Conservation (phyloP, 768 basidiomycete genomes). For the Neoboletus brunneissimus region DNA sequence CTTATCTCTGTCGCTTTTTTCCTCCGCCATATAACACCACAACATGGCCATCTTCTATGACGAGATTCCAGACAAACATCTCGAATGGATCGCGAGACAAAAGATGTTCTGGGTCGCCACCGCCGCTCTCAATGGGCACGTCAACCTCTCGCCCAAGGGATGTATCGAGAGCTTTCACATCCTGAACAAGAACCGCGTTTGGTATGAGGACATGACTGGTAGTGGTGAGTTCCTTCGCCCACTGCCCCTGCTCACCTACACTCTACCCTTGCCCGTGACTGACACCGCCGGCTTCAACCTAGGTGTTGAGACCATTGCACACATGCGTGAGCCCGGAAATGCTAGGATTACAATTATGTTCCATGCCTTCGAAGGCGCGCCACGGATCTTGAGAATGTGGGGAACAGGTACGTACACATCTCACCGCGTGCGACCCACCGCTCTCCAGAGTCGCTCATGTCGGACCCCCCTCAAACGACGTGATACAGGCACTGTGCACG, state of each 20-base stretch:
- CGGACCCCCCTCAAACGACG: not conserved
- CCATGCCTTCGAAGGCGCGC: constrained; percentile 57
- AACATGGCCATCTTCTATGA: constrained; percentile 58
- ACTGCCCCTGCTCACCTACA: not conserved
- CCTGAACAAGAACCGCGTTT: constrained; percentile 49
- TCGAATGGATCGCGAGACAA: constrained; percentile 59
- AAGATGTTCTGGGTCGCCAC: constrained; percentile 73
- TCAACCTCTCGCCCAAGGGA: constrained; percentile 71
- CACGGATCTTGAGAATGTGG: constrained; percentile 57
- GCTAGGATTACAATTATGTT: constrained; percentile 61
- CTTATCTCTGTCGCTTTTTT: not conserved
- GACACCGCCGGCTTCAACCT: not conserved
- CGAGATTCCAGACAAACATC: constrained; percentile 50
- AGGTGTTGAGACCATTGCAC: constrained; percentile 60
- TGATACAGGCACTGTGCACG: constrained; percentile 50
- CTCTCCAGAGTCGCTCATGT: not conserved
- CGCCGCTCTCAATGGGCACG: constrained; percentile 61
- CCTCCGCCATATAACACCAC: not conserved
- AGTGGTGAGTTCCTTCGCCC: constrained; percentile 45
- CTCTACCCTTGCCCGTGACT: not conserved
- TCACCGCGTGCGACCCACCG: too few relatives aligned
- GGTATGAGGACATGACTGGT: constrained; percentile 76
- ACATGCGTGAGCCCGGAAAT: constrained; percentile 55
- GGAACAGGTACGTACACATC: constrained; percentile 44
- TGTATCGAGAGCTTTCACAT: constrained; percentile 59